Evolutionary conservation across 768 basidiomycete species (phyloP).

Genomic region (Russula dissimulans): DNA sequence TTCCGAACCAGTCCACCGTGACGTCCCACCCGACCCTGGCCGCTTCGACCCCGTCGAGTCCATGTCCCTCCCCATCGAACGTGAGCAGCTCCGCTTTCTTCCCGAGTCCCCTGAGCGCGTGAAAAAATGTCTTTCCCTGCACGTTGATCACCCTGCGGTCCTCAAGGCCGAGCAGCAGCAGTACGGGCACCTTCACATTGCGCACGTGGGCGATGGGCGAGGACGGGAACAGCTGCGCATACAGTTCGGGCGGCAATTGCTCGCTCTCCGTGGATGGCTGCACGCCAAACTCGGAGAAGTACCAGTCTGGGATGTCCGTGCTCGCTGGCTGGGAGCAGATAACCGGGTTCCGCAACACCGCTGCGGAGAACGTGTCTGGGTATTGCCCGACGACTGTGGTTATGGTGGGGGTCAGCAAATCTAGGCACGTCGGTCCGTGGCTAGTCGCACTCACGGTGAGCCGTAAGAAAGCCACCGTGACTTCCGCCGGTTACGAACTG

Average conservation of each 20-base stretch:
- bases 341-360: constrained; percentile 29
- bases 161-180: constrained; percentile 26
- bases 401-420: not conserved
- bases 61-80: constrained; percentile 28
- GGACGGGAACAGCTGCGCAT: constrained; percentile 14
- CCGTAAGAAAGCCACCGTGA: constrained; percentile 28
- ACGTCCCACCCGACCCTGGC: constrained; percentile 15
- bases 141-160: constrained; percentile 28
- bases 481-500: constrained; percentile 25
- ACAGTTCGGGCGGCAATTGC: constrained; percentile 19
- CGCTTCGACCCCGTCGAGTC: constrained; percentile 24
- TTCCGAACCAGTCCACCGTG: constrained; percentile 13
- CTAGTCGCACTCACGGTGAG: constrained; percentile 17
- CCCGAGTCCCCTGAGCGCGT: constrained; percentile 24
- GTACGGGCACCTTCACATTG: constrained; percentile 24
- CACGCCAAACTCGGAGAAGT: constrained; percentile 23
- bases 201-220: constrained; percentile 26
- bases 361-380: constrained; percentile 26
- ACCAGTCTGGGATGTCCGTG: constrained; percentile 33
- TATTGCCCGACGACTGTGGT: constrained; percentile 23
- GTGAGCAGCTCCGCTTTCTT: constrained; percentile 24
- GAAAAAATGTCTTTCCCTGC: constrained; percentile 26
- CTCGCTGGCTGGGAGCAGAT: constrained; percentile 22
- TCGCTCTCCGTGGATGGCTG: constrained; percentile 7
- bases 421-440: no score